phyloP scores from a whole-genome alignment of 345 rosid species.

The Rhodomyrtus tomentosa region DNA sequence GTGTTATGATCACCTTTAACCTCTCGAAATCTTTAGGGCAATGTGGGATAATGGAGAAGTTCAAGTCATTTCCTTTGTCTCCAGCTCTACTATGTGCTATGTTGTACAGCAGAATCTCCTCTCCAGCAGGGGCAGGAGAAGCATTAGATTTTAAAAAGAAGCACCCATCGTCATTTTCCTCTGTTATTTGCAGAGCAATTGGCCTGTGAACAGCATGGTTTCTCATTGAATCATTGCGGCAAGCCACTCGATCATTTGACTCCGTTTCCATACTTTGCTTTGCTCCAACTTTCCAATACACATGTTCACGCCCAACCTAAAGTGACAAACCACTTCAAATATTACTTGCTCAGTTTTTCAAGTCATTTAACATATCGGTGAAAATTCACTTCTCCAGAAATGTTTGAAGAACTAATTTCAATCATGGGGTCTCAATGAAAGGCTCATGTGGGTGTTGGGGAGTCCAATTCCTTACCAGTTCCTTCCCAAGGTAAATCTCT shows the following conservation, averaged over 20 bases:
- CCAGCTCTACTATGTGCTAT: constrained; percentile 78
- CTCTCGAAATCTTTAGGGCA: constrained; percentile 41
- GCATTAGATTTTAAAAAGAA: background rate
- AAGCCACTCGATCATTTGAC: constrained; percentile 1
- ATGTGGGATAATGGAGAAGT: constrained; percentile 77
- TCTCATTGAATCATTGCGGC: constrained; percentile 4
- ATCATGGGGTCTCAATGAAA: background rate
- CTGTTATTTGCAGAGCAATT: background rate
- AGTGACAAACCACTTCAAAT: background rate
- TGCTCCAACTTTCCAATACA: constrained; percentile 53
- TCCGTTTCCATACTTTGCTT: constrained; percentile 10
- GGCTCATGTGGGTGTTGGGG: background rate
- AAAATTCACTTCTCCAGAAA: background rate
- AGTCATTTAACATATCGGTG: background rate
- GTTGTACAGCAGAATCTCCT: constrained; percentile 49
- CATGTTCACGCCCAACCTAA: constrained; percentile 54
- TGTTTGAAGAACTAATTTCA: background rate
- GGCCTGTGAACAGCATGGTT: constrained; percentile 6
- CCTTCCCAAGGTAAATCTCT: constrained; percentile 62
- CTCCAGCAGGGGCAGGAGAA: constrained; percentile 46
- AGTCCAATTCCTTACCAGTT: constrained; percentile 30
- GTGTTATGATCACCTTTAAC: constrained; percentile 52
- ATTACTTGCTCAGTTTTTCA: background rate
- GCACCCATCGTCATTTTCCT: constrained; percentile 2
- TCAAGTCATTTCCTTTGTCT: constrained; percentile 79